Evolutionary conservation across 2,329 filamentous ascomycete genomes (phyloP), one percentile per base, ranked within the genome.

Genomic region (Epichloe sp.): DNA sequence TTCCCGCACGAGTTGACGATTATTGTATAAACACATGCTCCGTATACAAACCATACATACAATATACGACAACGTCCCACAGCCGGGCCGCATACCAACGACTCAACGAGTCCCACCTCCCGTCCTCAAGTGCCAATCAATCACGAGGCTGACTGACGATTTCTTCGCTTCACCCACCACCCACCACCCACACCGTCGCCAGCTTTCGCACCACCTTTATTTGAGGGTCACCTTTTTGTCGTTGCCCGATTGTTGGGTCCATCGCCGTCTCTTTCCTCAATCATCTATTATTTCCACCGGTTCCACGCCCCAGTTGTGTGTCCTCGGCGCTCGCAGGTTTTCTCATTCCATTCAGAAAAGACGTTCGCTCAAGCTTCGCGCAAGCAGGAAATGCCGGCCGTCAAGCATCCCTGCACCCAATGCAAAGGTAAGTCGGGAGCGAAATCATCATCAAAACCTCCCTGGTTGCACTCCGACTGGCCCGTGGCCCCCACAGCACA

Each of bases 401-500:
- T 62, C 37, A 65, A 65, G 54, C 60, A 60, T 49, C 64, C 64
- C 47, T 66, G 64, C 51, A 53, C 62, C 37, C 64, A 66, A 43
- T 66, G 64, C 60, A 66, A 65, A 66, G 64, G 64, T 65, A 43
- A 50, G 52, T 50, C 2, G 7, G 7, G 3, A 38, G 17, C 11
- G 19, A n/a, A 35, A 50, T 42, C 41, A 52, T 50, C 12, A 6
- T 15, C 12, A 38, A 7, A 38, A 7, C 36, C 36, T 37, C 15
- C 38, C 12, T 31, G 34, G n/a, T 26, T 36, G n/a, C 45, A 36
- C 38, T 35, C 44, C 43, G 8, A 47, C 21, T 12, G 6, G 36
- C 15, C 23, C 36, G 10, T 26, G 14, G 40, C 12, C 12, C 34
- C 45, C 19, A 23, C 34, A 23, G 10, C 45, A 10, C 36, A 37